phyloP scores from a whole-genome alignment of 305 asterid species.

The Fraxinus ornus region DNA sequence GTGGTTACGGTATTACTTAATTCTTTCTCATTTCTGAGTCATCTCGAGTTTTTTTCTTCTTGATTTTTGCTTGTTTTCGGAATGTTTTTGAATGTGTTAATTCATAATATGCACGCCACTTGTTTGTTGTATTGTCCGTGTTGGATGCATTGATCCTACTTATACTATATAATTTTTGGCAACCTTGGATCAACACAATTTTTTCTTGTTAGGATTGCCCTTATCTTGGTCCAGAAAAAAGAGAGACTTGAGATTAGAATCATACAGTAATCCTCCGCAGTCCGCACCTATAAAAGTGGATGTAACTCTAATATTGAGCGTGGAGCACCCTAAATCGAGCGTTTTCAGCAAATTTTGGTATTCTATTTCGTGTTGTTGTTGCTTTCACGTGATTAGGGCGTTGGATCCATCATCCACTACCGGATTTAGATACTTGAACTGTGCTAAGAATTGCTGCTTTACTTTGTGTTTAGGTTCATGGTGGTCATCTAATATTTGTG shows the following conservation, averaged over 20 bases:
- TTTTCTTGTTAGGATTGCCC: neutral
- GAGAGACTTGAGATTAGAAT: neutral
- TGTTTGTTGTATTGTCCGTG: conserved; percentile 41
- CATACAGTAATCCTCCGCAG: neutral
- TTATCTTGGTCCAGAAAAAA: neutral
- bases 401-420: neutral
- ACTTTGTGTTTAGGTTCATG: neutral
- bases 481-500: neutral
- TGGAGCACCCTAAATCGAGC: neutral
- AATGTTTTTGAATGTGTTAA: neutral
- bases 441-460: neutral
- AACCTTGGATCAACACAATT: neutral
- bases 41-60: neutral
- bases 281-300: neutral
- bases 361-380: neutral
- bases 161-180: neutral
- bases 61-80: neutral
- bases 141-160: neutral
- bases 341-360: neutral
- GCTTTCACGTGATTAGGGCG: too few species aligned
- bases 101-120: conserved; percentile 25
- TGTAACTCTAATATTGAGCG: neutral
- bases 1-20: conserved; percentile 64
- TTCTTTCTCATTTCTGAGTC: neutral
- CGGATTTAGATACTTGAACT: neutral